Conservation (phyloP, 441 rosid genomes). For the Populus trichocarpa region DNA sequence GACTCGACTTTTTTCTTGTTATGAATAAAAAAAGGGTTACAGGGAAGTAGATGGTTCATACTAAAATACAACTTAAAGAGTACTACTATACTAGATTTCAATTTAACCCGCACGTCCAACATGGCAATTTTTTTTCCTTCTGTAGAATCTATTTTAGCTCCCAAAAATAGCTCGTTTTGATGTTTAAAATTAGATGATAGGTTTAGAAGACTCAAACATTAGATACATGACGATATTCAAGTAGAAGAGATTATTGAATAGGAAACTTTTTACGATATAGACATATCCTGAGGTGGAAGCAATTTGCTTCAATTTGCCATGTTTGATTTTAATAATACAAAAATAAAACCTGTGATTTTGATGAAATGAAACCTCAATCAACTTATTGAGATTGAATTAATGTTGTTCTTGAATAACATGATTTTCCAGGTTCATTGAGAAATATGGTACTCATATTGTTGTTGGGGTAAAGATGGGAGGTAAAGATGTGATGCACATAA, state of each 20-base stretch:
- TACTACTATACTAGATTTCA: neutral
- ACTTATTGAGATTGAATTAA: neutral
- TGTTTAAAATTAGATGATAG: neutral
- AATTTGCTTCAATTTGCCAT: neutral
- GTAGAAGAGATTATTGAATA: neutral
- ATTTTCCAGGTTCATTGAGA: constrained; percentile 71
- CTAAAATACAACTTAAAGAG: neutral
- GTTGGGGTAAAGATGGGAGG: constrained; percentile 97
- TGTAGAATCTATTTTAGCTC: neutral
- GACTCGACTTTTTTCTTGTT: neutral
- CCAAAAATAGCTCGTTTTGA: neutral
- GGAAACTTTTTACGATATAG: neutral
- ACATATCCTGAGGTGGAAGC: neutral
- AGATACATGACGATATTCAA: neutral
- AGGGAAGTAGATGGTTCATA: neutral
- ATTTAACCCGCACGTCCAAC: neutral
- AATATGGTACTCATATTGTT: constrained; percentile 83
- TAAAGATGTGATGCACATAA: constrained; percentile 72
- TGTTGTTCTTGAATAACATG: constrained; percentile 2
- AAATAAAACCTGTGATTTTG: neutral
- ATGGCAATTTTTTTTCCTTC: neutral
- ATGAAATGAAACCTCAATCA: neutral
- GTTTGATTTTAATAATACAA: neutral
- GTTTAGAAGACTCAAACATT: neutral
- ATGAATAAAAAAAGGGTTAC: neutral